phyloP scores from a whole-genome alignment of 176 grass and related monocot species.

The Hyparrhenia diplandra region DNA sequence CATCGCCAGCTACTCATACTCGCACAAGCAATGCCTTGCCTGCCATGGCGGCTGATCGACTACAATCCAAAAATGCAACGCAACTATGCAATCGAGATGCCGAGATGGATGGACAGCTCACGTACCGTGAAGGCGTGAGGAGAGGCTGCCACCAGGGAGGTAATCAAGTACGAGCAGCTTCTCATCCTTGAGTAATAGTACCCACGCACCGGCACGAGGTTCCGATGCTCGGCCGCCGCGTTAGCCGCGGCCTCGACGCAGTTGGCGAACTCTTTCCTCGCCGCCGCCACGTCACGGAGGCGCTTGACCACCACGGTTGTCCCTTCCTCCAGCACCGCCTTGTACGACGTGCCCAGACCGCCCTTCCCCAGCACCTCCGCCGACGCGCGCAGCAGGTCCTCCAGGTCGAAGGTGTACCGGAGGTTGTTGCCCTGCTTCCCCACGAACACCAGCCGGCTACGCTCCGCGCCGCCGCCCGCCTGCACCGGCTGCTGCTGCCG shows the following conservation, averaged over 20 bases:
- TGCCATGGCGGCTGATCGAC: too few relatives aligned
- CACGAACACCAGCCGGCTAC: constrained; percentile 63
- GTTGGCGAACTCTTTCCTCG: constrained; percentile 51
- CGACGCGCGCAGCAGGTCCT: constrained; percentile 93
- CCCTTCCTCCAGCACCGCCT: constrained; percentile 77
- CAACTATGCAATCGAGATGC: background rate
- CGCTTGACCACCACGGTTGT: constrained; percentile 88
- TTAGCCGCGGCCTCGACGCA: constrained; percentile 48
- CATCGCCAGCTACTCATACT: too few relatives aligned
- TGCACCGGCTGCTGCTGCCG: background rate
- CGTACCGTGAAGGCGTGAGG: constrained; percentile 81
- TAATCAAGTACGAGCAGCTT: constrained; percentile 83
- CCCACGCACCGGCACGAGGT: constrained; percentile 52
- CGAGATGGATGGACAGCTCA: background rate
- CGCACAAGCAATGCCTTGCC: too few relatives aligned
- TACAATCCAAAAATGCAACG: background rate
- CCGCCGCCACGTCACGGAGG: constrained; percentile 65
- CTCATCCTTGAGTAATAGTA: constrained; percentile 94
- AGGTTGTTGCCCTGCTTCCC: constrained; percentile 14
- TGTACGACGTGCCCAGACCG: constrained; percentile 70
- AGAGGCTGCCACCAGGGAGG: constrained; percentile 79
- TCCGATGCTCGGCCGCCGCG: constrained; percentile 45
- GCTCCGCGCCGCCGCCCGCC: too few relatives aligned
- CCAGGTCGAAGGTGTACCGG: constrained; percentile 79
- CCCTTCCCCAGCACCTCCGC: constrained; percentile 95